These are phyloP conservation scores for Gossypium stocksii DNA, from an alignment of 345 rosid genomes.

Conservation along the genomic window DNA sequence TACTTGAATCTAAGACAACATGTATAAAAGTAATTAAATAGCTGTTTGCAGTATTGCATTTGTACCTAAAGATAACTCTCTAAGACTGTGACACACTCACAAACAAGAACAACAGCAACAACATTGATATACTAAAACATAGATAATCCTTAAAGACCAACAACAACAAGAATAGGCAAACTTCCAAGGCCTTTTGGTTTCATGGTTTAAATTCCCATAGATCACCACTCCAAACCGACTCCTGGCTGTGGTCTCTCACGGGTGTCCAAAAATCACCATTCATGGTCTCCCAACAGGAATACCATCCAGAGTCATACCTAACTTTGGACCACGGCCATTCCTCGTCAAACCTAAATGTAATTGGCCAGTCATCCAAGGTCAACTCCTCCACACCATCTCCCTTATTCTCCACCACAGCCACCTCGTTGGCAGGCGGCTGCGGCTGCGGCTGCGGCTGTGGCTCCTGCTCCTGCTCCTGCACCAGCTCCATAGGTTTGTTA, in stretches of 20 bases:
- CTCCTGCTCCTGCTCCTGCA: neutral
- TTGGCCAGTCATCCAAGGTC: constrained; percentile 20
- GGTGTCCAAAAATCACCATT: neutral
- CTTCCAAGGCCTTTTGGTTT: neutral
- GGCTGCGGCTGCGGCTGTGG: too few relatives aligned
- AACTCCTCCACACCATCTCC: neutral
- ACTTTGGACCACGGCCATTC: neutral
- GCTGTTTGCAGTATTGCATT: neutral
- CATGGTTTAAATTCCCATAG: constrained; percentile 7
- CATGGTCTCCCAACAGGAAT: constrained; percentile 6
- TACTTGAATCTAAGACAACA: neutral
- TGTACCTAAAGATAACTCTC: neutral
- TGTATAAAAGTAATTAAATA: neutral
- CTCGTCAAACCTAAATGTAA: constrained; percentile 17
- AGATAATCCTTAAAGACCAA: too few relatives aligned
- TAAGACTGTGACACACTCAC: neutral
- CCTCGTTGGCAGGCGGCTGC: neutral
- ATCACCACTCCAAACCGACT: neutral
- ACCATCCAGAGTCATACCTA: constrained; percentile 3
- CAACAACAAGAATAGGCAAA: neutral
- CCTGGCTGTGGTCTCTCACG: neutral
- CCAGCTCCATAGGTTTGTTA: neutral
- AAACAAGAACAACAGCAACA: neutral
- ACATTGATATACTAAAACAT: neutral
- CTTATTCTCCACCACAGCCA: too few relatives aligned